Evolutionary conservation across 257 asterid genomes (phyloP).

Genomic region (Marsdenia floribunda): DNA sequence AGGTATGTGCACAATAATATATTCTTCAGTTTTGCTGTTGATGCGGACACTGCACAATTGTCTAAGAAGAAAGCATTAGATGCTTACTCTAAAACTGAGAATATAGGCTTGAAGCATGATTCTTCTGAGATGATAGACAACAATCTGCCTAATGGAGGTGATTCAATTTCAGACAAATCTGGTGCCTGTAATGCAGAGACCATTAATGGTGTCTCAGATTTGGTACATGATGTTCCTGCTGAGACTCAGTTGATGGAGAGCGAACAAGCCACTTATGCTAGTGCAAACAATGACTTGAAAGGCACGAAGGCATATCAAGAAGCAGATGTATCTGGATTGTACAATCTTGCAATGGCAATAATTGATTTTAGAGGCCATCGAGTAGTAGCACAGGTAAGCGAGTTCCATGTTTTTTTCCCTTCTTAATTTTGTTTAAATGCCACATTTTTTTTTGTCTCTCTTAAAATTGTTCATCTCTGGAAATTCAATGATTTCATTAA

Average conservation of each 20-base stretch:
- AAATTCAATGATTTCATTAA: background rate
- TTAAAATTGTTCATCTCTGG: background rate
- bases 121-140: constrained; percentile 35
- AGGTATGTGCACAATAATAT: constrained; percentile 98
- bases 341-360: constrained; percentile 94
- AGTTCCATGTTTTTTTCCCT: background rate
- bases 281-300: constrained; percentile 93
- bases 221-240: constrained; percentile 43
- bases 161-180: constrained; percentile 31
- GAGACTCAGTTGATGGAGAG: constrained; percentile 84
- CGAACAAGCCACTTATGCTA: constrained; percentile 97
- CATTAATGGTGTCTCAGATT: constrained; percentile 30
- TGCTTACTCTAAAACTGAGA: constrained; percentile 42
- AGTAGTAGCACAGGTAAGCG: constrained; percentile 85
- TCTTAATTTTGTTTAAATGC: background rate
- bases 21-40: constrained; percentile 94
- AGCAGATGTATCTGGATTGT: constrained; percentile 86
- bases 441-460: background rate
- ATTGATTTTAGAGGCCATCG: constrained; percentile 98
- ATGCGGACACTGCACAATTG: constrained; percentile 70
- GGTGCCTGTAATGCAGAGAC: constrained; percentile 31
- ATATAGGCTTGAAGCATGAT: constrained; percentile 24
- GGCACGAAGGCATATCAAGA: constrained; percentile 98
- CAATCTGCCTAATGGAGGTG: constrained; percentile 27
- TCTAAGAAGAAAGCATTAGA: constrained; percentile 47